Percentiles rank a stretch among this genome's conserved stretches.
Evolutionary conservation across 495 filamentous ascomycete genomes (phyloP).

Genomic region (Aspergillus sparsus): DNA sequence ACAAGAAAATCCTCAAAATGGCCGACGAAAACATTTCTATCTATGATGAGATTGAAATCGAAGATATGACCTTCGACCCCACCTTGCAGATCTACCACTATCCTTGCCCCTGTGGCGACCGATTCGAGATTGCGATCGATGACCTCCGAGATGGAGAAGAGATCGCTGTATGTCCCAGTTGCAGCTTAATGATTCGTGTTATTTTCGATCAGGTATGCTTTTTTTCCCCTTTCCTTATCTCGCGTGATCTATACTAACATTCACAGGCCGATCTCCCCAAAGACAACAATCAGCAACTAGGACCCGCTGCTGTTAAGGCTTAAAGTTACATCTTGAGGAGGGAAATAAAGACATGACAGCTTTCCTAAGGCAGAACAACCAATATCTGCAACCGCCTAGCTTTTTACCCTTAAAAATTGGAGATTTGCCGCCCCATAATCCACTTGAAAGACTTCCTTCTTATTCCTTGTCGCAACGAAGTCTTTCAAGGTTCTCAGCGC

Average conservation of each 20-base stretch:
- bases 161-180: conserved; percentile 93
- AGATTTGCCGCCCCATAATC: too few relatives aligned
- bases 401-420: neutral
- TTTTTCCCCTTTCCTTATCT: neutral
- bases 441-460: too few relatives aligned
- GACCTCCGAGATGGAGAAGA: conserved; percentile 88
- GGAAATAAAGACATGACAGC: neutral
- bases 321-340: conserved; percentile 20
- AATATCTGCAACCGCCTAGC: too few relatives aligned
- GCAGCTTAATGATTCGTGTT: conserved; percentile 92
- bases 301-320: conserved; percentile 43
- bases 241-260: neutral
- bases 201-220: conserved; percentile 81
- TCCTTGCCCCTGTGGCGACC: conserved; percentile 95
- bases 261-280: conserved; percentile 15
- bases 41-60: conserved; percentile 99
- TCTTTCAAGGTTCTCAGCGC: too few relatives aligned
- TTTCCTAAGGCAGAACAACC: too few relatives aligned
- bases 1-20: conserved; percentile 46
- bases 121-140: conserved; percentile 86
- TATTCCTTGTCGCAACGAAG: too few relatives aligned
- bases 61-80: conserved; percentile 94
- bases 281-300: conserved; percentile 37
- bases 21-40: conserved; percentile 69
- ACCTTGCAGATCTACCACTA: conserved; percentile 86